Conservation (phyloP, 805 yeast genomes). For the Wickerhamiella cacticola region DNA sequence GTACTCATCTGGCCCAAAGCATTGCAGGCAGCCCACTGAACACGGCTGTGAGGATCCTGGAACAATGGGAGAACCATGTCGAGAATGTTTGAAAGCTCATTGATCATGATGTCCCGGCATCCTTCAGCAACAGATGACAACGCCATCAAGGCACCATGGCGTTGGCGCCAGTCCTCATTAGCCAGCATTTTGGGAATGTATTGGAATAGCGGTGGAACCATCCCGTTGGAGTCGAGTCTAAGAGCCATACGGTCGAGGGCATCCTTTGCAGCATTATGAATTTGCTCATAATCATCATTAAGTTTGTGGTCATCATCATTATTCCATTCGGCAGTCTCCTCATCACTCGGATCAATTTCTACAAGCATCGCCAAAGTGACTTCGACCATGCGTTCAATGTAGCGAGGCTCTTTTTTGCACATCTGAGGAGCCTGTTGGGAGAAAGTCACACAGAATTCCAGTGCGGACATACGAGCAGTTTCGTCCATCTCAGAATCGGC, state of each 20-base stretch:
- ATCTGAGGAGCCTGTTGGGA: conserved; percentile 88
- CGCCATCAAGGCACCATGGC: conserved; percentile 96
- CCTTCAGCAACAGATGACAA: conserved; percentile 96
- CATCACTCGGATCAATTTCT: conserved; percentile 81
- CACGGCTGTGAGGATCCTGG: conserved; percentile 80
- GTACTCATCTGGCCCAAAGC: conserved; percentile 95
- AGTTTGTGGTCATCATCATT: conserved; percentile 65
- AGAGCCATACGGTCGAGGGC: conserved; percentile 85
- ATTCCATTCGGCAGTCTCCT: conserved; percentile 80
- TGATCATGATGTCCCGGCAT: conserved; percentile 74
- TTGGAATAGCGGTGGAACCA: conserved; percentile 79
- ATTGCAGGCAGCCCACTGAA: conserved; percentile 94
- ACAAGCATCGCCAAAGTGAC: conserved; percentile 76
- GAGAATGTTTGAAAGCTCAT: conserved; percentile 68
- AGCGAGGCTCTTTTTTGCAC: conserved; percentile 72
- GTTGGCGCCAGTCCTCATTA: conserved; percentile 77
- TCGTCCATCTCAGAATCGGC: conserved; percentile 73
- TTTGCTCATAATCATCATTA: conserved; percentile 71
- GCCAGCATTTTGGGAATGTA: conserved; percentile 72
- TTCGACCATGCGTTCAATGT: conserved; percentile 59
- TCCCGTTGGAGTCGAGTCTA: conserved; percentile 65
- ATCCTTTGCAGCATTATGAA: conserved; percentile 85
- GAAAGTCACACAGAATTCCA: conserved; percentile 81
- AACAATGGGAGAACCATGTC: conserved; percentile 80
- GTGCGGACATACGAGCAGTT: conserved; percentile 67